These are phyloP conservation scores for Plasmodium gallinaceum DNA, from an alignment of 169 alveolate species.

Conservation along the genomic window DNA sequence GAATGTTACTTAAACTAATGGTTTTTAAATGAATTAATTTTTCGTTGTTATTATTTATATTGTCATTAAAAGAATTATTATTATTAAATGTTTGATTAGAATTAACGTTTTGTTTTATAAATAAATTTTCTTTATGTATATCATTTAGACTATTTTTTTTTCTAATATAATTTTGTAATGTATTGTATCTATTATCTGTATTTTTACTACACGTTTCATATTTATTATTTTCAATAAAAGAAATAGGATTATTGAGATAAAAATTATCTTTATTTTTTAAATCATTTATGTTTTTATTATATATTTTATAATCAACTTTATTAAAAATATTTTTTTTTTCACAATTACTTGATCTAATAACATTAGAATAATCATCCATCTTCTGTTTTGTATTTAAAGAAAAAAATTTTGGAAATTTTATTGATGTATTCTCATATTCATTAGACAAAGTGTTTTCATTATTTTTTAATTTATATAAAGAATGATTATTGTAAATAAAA, in stretches of 20 bases:
- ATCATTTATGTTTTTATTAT: not conserved
- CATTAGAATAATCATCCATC: not conserved
- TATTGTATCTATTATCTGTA: not conserved
- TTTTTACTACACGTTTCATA: not conserved
- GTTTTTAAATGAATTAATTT: too few relatives aligned
- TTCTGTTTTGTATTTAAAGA: not conserved
- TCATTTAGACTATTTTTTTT: not conserved
- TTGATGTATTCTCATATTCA: not conserved
- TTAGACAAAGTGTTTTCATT: not conserved
- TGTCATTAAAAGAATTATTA: not conserved
- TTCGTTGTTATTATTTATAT: not conserved
- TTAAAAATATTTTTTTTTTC: not conserved
- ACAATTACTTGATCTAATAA: not conserved
- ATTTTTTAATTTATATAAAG: not conserved
- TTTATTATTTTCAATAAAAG: not conserved
- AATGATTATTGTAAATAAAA: not conserved
- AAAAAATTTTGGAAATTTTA: not conserved
- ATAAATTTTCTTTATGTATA: not conserved
- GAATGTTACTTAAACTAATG: not conserved
- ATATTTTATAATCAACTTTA: not conserved
- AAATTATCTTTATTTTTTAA: not conserved
- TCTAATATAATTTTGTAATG: not conserved
- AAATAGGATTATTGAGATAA: not conserved
- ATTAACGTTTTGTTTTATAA: not conserved
- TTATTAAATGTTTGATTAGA: not conserved